These are phyloP conservation scores for Bassia scoparia DNA, from an alignment of 148 eudicot genomes.

Conservation along the genomic window DNA sequence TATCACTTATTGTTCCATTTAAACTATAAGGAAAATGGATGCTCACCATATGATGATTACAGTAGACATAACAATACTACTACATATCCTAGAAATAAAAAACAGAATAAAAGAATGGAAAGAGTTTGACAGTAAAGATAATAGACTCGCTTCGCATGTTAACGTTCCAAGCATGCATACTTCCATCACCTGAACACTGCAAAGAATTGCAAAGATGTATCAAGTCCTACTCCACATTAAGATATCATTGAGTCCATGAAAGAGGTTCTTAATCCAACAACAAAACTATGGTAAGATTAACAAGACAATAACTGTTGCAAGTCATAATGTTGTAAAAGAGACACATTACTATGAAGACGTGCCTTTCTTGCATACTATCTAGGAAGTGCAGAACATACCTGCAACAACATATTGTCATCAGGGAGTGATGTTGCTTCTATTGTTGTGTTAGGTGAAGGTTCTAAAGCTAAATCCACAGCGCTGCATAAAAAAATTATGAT, in stretches of 20 bases:
- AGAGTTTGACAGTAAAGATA: background rate
- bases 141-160: slow-evolving; percentile 53
- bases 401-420: slow-evolving; percentile 89
- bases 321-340: no score
- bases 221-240: background rate
- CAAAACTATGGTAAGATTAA: background rate
- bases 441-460: slow-evolving; percentile 60
- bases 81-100: no score
- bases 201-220: background rate
- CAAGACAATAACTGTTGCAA: no score
- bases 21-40: background rate
- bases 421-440: slow-evolving; percentile 91
- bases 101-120: background rate
- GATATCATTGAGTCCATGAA: background rate
- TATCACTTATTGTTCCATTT: no score
- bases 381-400: slow-evolving; percentile 39
- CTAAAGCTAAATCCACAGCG: slow-evolving; percentile 80
- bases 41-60: no score
- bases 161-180: slow-evolving; percentile 79
- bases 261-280: background rate
- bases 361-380: background rate
- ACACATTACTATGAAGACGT: no score
- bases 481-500: slow-evolving; percentile 41
- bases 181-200: slow-evolving; percentile 96
- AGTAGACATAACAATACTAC: no score